Conservation (phyloP, 2,329 filamentous ascomycete genomes). For the Clonostachys rosea region DNA sequence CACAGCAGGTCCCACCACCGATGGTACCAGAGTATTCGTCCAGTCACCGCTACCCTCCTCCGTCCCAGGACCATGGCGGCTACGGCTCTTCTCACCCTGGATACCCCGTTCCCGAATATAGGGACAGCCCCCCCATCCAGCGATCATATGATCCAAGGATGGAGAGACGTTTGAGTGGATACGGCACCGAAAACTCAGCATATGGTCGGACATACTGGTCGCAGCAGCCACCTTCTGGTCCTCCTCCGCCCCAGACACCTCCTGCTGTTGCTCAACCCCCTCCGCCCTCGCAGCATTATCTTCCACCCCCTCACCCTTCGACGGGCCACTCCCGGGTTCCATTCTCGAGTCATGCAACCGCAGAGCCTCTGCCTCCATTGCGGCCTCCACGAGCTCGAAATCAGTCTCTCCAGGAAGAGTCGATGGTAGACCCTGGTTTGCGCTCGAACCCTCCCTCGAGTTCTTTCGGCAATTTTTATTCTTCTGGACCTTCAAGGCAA, state of each 20-base stretch:
- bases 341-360: slow-evolving; percentile 24
- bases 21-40: background rate
- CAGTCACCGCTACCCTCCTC: background rate
- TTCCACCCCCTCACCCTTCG: slow-evolving; percentile 5
- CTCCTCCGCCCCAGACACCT: slow-evolving; percentile 10
- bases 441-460: slow-evolving; percentile 10
- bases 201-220: slow-evolving; percentile 27
- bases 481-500: slow-evolving; percentile 15
- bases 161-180: slow-evolving; percentile 21
- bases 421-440: slow-evolving; percentile 21
- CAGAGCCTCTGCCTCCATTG: slow-evolving; percentile 29
- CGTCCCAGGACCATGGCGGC: background rate
- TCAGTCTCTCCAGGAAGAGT: slow-evolving; percentile 24
- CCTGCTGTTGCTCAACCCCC: slow-evolving; percentile 8
- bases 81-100: background rate
- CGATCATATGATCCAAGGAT: background rate
- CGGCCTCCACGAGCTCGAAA: slow-evolving; percentile 27
- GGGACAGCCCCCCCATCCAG: background rate
- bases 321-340: slow-evolving; percentile 18
- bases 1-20: background rate
- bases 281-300: slow-evolving; percentile 4
- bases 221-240: slow-evolving; percentile 15
- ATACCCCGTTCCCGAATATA: background rate
- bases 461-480: slow-evolving; percentile 21
- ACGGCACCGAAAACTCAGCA: slow-evolving; percentile 17